phyloP scores from a whole-genome alignment of 306 rosid species.

The Luffa aegyptiaca region DNA sequence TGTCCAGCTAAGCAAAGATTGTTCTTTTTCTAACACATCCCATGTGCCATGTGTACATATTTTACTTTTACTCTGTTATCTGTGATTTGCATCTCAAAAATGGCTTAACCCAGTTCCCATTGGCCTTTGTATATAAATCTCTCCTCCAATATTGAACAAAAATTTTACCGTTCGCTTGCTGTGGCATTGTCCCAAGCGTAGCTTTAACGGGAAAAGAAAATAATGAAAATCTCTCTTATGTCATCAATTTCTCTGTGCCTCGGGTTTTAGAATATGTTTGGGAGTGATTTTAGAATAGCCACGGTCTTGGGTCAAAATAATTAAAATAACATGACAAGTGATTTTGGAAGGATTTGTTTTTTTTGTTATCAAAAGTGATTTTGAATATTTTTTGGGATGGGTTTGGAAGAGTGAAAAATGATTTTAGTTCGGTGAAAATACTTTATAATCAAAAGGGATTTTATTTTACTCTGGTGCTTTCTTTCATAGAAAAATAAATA shows the following conservation, averaged over 20 bases:
- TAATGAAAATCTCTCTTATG: not conserved
- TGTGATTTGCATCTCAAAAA: not conserved
- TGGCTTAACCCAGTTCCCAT: slow-evolving; percentile 5
- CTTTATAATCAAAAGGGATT: too few species aligned
- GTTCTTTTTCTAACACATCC: not conserved
- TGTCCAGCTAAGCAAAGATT: not conserved
- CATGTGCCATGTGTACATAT: not conserved
- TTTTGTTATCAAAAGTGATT: too few species aligned
- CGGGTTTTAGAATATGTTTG: not conserved
- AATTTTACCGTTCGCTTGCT: not conserved
- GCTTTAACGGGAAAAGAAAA: not conserved
- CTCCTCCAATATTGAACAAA: not conserved
- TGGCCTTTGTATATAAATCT: not conserved
- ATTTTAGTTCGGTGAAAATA: too few species aligned
- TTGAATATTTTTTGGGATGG: too few species aligned
- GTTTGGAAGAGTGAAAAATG: too few species aligned
- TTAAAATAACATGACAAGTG: too few species aligned
- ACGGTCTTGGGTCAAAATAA: too few species aligned
- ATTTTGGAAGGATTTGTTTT: too few species aligned
- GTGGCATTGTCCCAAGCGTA: slow-evolving; percentile 1
- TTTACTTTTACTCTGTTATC: not conserved
- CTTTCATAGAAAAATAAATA: too few species aligned
- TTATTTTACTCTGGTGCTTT: too few species aligned
- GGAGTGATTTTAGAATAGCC: too few species aligned
- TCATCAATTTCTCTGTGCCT: not conserved